Base-by-base conservation (phyloP, 2,329 filamentous ascomycete species). In the Epichloe glyceriae region DNA sequence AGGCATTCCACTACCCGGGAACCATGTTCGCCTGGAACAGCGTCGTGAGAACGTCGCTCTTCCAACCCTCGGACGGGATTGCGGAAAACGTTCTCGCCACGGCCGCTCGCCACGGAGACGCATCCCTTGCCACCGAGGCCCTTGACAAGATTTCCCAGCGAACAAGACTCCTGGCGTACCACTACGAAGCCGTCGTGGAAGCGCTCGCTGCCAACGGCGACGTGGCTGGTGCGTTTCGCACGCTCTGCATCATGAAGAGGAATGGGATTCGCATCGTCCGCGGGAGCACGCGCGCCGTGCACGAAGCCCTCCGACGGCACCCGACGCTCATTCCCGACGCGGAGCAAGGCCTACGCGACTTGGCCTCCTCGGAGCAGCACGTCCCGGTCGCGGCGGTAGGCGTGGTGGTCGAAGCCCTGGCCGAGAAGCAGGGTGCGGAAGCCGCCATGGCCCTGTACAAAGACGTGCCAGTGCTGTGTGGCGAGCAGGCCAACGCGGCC, bases 171-270 rank as follows among this genome's bases (percentile, higher is more conserved):
- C 71, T 74, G 8, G 66, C 76, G 5, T 74, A 85, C 54, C 88
- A 96, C 62, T 95, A 93, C 66, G 88, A 94, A 64, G 76, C 84
- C 30, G 74, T 96, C 30, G 71, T 90, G 6, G 81, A 87, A 52
- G 77, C 85, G 4, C 88, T 94, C 61, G 72, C 80, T 11, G 69
- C 71, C 3, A 60, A 64, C 3, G 72, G 74, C 2, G 80, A 93
- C 55, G 60, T 91, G 7, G 67, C 70, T 22, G 79, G 80, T 26
- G 85, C 86, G 0, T 73, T 95, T 37, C 76, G 79, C 40, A 74
- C 86, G 1, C 71, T 95, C 15, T 79, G 79, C 56, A 82, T 88
- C 61, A 93, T 95, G 84, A 69, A 78, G 20, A 73, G 78, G 53
- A 58, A 53, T 34, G 62, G 61, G 11, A 53, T 81, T 5, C 62